Evolutionary conservation across 768 basidiomycete species (phyloP), one percentile per base, ranked within the genome.

Genomic region (Leccinum fibrillosum): DNA sequence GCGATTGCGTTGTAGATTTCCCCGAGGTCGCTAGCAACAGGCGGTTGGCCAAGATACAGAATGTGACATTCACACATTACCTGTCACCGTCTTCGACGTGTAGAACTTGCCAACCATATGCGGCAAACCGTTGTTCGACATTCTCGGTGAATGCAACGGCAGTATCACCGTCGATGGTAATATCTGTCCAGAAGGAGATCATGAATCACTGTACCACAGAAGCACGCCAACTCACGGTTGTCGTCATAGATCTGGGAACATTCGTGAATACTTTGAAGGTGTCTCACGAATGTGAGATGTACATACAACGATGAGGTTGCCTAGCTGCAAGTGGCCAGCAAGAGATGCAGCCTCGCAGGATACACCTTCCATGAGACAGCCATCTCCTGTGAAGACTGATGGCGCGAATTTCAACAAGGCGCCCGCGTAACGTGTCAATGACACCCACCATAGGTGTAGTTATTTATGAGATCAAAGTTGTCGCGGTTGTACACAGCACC

Each of bases 341-440:
- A 97, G 82, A 67, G 90, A 92, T 59, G 90, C 89, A 42, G 95
- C 93, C 74, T 98, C 95, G 62, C 83, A 82, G n/a, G 94, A 83
- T 64, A 98, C 87, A 80, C 95, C 95, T 75, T 98, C 95, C 90
- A 95, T 94, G 54, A 98, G 81, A 77, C 95, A 98, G 49, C 95
- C 95, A 75, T 98, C 95, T 67, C 95, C 95, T 59, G 84, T 81
- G 79, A 97, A 96, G 53, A 89, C 92, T 92, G 11, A 52, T 25
- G 60, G 19, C 53, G 51, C 54, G 8, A 58, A 50, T 21, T 52
- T 58, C 52, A 54, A 56, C 53, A 34, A 52, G 10, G 30, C n/a
- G 52, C 21, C 34, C 47, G 19, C 37, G 53, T 52, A 54, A 52
- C 37, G 11, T 17, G 32, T 47, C 13, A 30, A 52, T 55, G 49